Evolutionary conservation across 2,329 filamentous ascomycete genomes (phyloP), one percentile per base, ranked within the genome.

Genomic region (Aspergillus sp.): DNA sequence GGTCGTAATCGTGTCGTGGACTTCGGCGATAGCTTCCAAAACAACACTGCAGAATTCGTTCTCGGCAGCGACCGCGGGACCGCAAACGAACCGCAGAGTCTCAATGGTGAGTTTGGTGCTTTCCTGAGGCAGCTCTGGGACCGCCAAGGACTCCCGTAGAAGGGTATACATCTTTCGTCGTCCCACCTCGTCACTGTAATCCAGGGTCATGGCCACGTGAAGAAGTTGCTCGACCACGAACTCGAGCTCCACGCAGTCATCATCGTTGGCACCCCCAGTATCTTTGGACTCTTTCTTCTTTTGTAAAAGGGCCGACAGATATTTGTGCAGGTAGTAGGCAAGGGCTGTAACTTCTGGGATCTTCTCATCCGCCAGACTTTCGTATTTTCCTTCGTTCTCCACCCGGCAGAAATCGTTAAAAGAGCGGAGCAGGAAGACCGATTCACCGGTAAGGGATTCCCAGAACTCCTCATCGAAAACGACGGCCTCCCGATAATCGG

Each of bases 171-270:
- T 98, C 79, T 96, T 96, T 59, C 94, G 85, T 65, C 95, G 87
- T 53, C 95, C 95, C 63, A 96, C 91, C 75, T 98, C 95, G 71
- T 99, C 95, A n/a, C 91, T 93, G 76, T 98, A 99, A 76, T 99
- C 95, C 54, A 98, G 85, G 1, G 91, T 96, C 60, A 93, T 83
- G 5, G 92, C 90, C 71, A 99, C 96, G 68, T 97, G 90, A 39
- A 99, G 86, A 58, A 99, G 82, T 72, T 99, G 96, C 73, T 98
- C 93, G 45, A 97, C 90, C 63, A 97, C 90, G 68, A 99, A 99
- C 75, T 98, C 94, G 67, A 93, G 89, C 73, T 97, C 92, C 6
- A 92, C 88, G 0, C 90, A 90, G 65, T 96, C 90, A 69, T 96
- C 91, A 61, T 93, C 90, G 4, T 82, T 83, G 6, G 91, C 90